A percentile compares a stretch with the other conserved stretches of the same genome.
phyloP scores from a whole-genome alignment of 257 asterid species.

The Lantana camara region DNA sequence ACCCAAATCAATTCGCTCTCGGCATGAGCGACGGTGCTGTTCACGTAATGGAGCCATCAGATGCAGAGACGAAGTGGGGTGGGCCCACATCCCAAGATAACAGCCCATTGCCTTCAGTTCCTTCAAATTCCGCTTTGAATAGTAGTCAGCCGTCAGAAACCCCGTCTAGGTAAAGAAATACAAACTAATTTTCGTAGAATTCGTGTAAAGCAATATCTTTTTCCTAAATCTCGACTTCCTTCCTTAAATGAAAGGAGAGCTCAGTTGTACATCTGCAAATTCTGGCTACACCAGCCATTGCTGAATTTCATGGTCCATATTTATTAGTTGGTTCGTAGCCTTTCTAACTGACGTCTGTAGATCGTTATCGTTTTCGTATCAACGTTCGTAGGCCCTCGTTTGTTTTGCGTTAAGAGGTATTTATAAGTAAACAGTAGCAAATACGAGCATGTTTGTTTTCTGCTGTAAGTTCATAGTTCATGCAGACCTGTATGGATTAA shows the following conservation, averaged over 20 bases:
- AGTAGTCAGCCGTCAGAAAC: slow-evolving; percentile 89
- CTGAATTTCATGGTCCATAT: slow-evolving; percentile 30
- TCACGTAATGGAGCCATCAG: slow-evolving; percentile 86
- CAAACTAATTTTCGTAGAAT: slow-evolving; percentile 16
- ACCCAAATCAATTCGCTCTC: slow-evolving; percentile 80
- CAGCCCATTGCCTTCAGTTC: slow-evolving; percentile 55
- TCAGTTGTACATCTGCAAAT: slow-evolving; percentile 23
- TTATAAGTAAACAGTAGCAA: no score
- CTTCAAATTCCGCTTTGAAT: slow-evolving; percentile 81
- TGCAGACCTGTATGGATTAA: no score
- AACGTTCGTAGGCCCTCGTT: no score
- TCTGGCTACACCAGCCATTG: slow-evolving; percentile 24
- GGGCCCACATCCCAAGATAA: slow-evolving; percentile 64
- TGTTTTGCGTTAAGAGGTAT: no score
- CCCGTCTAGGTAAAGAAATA: slow-evolving; percentile 57
- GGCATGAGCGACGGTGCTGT: slow-evolving; percentile 95
- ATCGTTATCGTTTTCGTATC: background rate
- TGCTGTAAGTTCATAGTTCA: no score
- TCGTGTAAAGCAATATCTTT: slow-evolving; percentile 12
- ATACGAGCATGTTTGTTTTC: no score
- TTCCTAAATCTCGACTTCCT: background rate
- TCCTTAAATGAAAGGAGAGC: slow-evolving; percentile 2
- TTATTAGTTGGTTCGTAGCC: slow-evolving; percentile 20
- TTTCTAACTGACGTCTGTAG: slow-evolving; percentile 21
- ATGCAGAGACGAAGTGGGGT: slow-evolving; percentile 85